These are phyloP conservation scores for Dendrocalamus sinicus DNA, from an alignment of 176 grass and related monocot species.

Conservation along the genomic window DNA sequence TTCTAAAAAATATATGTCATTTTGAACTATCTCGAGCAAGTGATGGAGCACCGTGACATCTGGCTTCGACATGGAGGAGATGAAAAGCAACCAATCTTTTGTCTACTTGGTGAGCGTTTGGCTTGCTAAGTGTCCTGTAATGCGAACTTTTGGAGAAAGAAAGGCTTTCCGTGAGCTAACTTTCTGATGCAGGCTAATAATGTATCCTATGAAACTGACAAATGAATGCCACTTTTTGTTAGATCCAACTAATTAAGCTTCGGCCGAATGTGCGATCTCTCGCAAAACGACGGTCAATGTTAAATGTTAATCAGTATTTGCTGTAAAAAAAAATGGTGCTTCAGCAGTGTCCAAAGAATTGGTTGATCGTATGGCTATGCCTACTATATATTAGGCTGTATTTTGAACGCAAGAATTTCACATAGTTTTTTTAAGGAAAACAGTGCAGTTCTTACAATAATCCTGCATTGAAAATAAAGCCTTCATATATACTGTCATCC, in stretches of 20 bases:
- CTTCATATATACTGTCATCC: neutral
- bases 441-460: neutral
- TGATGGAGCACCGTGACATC: neutral
- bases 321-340: neutral
- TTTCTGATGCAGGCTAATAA: slow-evolving; percentile 41
- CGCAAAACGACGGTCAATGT: neutral
- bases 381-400: neutral
- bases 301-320: neutral
- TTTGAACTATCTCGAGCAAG: neutral
- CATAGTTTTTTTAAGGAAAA: neutral
- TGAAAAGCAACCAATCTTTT: slow-evolving; percentile 1
- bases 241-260: slow-evolving; percentile 43
- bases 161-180: slow-evolving; percentile 48
- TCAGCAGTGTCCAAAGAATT: neutral
- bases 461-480: neutral
- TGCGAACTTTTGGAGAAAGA: slow-evolving; percentile 43
- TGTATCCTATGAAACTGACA: slow-evolving; percentile 51
- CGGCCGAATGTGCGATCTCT: neutral
- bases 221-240: slow-evolving; percentile 55
- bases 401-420: neutral
- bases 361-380: neutral
- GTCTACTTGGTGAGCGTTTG: slow-evolving; percentile 30
- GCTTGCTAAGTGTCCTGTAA: slow-evolving; percentile 36
- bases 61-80: neutral
- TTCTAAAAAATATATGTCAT: neutral